Conservation (phyloP, 2,329 filamentous ascomycete species). For the Pseudogymnoascus sp. region DNA sequence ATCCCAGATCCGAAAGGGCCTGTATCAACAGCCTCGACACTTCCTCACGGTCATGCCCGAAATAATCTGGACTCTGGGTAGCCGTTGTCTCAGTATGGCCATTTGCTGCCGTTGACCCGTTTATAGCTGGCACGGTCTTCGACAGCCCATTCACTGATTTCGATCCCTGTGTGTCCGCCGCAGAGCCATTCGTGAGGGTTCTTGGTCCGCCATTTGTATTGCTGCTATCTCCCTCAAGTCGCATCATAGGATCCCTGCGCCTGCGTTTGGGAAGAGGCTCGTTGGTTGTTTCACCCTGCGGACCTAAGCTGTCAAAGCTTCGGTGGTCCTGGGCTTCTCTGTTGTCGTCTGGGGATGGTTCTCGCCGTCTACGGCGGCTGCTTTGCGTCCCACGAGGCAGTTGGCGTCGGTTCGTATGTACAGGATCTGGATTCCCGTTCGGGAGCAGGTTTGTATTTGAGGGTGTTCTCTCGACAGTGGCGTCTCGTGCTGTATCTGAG, state of each 20-base stretch:
- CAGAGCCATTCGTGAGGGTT: slow-evolving; percentile 48
- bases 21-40: slow-evolving; percentile 90
- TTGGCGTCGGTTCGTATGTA: slow-evolving; percentile 28
- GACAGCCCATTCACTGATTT: slow-evolving; percentile 39
- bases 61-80: slow-evolving; percentile 43
- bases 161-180: slow-evolving; percentile 31
- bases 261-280: slow-evolving; percentile 48
- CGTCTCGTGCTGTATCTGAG: slow-evolving; percentile 19
- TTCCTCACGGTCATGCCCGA: slow-evolving; percentile 84
- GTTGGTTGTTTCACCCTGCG: slow-evolving; percentile 13
- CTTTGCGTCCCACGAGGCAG: slow-evolving; percentile 30
- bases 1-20: slow-evolving; percentile 80
- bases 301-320: slow-evolving; percentile 20
- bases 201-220: slow-evolving; percentile 46
- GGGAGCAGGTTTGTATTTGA: slow-evolving; percentile 20
- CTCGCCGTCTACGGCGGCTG: slow-evolving; percentile 49
- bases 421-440: slow-evolving; percentile 25
- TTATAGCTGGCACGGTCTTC: slow-evolving; percentile 39
- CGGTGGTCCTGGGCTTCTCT: slow-evolving; percentile 27
- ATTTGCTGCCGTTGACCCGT: slow-evolving; percentile 41
- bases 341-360: slow-evolving; percentile 31
- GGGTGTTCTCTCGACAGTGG: slow-evolving; percentile 15
- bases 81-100: slow-evolving; percentile 16
- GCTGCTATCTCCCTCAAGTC: slow-evolving; percentile 47
- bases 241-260: slow-evolving; percentile 51